A percentile compares a stretch with the other conserved stretches of the same genome.
Conservation (phyloP, 208 protist genomes). For the Acanthamoeba royreba region DNA sequence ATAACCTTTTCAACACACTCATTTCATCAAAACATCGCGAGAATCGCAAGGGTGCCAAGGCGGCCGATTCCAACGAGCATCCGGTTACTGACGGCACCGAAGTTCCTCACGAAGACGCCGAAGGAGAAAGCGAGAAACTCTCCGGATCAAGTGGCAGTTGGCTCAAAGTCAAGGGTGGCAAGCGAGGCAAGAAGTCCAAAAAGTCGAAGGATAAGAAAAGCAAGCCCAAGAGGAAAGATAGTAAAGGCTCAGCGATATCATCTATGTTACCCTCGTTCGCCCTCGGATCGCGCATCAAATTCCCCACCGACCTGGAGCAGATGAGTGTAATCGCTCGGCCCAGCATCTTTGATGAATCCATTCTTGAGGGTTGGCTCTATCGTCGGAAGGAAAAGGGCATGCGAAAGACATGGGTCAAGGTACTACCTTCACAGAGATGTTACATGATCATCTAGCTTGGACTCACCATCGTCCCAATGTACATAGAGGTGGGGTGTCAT, state of each 20-base stretch:
- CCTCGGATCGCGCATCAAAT: not conserved
- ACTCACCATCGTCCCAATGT: too few relatives aligned
- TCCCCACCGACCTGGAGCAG: not conserved
- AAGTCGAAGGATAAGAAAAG: too few relatives aligned
- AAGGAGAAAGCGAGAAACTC: not conserved
- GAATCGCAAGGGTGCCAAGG: too few relatives aligned
- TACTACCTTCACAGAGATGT: too few relatives aligned
- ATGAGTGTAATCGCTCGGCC: not conserved
- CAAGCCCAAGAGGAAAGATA: not conserved
- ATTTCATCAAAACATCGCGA: too few relatives aligned
- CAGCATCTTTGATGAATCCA: not conserved
- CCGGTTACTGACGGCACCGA: too few relatives aligned
- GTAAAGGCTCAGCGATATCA: not conserved
- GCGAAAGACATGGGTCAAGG: constrained; percentile 1
- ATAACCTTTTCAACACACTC: not conserved
- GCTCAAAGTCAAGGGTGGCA: not conserved
- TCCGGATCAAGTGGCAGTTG: not conserved
- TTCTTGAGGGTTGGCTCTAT: constrained; percentile 9
- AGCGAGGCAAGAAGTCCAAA: too few relatives aligned
- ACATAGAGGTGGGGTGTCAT: not conserved
- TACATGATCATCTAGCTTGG: too few relatives aligned
- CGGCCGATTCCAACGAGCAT: too few relatives aligned
- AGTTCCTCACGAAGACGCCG: not conserved
- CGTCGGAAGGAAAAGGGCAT: not conserved
- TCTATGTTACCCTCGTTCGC: not conserved